Evolutionary conservation across 441 rosid genomes (phyloP), one percentile per base, ranked within the genome.

Genomic region (Adansonia gregorii): DNA sequence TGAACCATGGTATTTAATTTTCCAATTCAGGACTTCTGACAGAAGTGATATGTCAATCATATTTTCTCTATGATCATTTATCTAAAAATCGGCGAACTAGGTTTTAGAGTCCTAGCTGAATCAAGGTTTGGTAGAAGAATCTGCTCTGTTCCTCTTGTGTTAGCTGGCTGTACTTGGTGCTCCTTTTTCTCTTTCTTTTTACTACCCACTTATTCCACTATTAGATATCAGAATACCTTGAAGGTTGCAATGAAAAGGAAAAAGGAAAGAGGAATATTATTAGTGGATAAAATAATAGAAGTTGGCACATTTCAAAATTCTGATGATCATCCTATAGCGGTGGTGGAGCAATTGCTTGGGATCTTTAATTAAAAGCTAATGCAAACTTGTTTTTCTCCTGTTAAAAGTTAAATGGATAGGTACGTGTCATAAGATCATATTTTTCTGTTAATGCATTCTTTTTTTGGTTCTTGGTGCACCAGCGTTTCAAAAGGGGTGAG

Each of bases 401-500:
- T 22, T 78, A n/a, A 31, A 73, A 43, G 46, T 80, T 51, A 51
- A 43, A 35, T 22, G 1, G 35, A 46, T 20, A 20, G 56, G 9
- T 6, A 46, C 17, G 11, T 43, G 39, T 48, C 22, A 48, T 60
- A n/a, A 48, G 49, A 2, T 45, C 6, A 39, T 72, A 6, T 39
- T 6, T 19, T 27, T 70, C 10, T 72, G 48, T 10, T 58, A 11
- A 2, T 39, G 12, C 20, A 51, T 61, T 19, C 55, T 10, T 48
- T 7, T 73, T 69, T 75, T 71, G 61, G 49, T 81, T 45, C 17
- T 39, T 39, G 52, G 75, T 75, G 11, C 3, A 61, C 31, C 87
- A 89, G 95, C 31, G 93, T 89, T 79, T 87, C 95, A 49, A 87
- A 91, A 78, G 95, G 95, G 24, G 93, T 91, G 54, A 88, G 92